These are phyloP conservation scores for Syncephalastrum sp. DNA, from an alignment of 371 early-diverging fungal species.

Conservation along the genomic window DNA sequence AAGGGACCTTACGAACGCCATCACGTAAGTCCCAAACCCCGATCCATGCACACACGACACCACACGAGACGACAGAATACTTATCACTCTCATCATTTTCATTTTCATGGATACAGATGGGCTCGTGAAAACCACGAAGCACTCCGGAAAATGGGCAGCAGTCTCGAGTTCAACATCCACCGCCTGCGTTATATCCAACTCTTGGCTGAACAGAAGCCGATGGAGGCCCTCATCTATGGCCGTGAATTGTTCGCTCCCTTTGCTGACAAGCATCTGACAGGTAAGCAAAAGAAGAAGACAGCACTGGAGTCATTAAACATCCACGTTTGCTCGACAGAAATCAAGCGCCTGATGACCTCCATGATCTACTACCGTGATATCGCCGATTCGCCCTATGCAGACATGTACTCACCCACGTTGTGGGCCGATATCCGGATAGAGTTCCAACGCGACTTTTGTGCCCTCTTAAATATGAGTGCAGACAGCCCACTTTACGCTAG, in stretches of 20 bases:
- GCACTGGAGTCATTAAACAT: neutral
- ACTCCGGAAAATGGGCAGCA: constrained; percentile 59
- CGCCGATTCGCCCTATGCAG: constrained; percentile 64
- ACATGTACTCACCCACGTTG: constrained; percentile 52
- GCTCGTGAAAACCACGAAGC: constrained; percentile 57
- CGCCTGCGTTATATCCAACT: constrained; percentile 76
- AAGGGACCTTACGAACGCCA: constrained; percentile 24
- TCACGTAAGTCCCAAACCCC: constrained; percentile 17
- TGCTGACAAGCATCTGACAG: constrained; percentile 59
- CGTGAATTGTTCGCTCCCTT: constrained; percentile 68
- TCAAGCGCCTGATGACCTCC: constrained; percentile 65
- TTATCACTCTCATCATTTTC: too few species aligned
- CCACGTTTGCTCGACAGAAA: constrained; percentile 53
- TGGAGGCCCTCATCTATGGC: constrained; percentile 79
- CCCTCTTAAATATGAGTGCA: constrained; percentile 72
- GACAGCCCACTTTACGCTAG: constrained; percentile 80
- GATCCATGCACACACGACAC: too few species aligned
- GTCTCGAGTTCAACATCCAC: constrained; percentile 84
- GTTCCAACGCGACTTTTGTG: constrained; percentile 89
- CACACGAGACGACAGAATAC: too few species aligned
- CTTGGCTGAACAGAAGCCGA: constrained; percentile 35
- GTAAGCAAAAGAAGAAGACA: constrained; percentile 31
- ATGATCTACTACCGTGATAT: constrained; percentile 14
- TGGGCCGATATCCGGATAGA: constrained; percentile 68
- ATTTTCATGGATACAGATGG: constrained; percentile 57